Evolutionary conservation across 1,139 yeast species (phyloP), one percentile per base, ranked within the genome.

Genomic region (Kodamaea plutei): DNA sequence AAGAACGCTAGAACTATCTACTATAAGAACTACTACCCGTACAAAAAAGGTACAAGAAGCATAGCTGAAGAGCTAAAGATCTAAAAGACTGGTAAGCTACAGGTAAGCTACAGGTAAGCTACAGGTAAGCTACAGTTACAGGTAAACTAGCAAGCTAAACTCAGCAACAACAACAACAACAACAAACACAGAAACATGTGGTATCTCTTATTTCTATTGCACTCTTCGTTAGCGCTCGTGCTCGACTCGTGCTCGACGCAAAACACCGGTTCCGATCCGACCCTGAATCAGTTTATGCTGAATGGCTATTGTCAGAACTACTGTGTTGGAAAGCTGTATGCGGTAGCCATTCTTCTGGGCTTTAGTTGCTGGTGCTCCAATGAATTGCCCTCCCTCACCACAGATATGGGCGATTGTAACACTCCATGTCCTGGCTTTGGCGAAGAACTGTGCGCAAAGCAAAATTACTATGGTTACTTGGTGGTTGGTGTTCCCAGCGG

Each of bases 351-450:
- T 28, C 54, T 79, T 11, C 79, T 69, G 37, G 63, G 60, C 15
- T 44, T 56, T 31, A 39, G 62, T 29, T 80, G 88, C 53, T 80
- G 79, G 75, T 80, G 88, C 48, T 66, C 83, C 8, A 64, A 79
- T 46, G 48, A 53, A 21, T 54, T 70, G 4, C 84, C 85, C 0
- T 61, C 48, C 2, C 46, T 49, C 17, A 58, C 71, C 2, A 54
- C 56, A 1, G 44, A 49, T 21, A 33, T 52, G 21, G 33, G 50
- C 19, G 41, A 62, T 15, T 80, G 88, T 55, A 47, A 58, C 23
- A 53, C 50, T 3, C 46, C 53, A 1, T 80, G 88, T 53, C 83
- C 83, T 1, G 75, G 76, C 0, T 69, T 40, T 38, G 52, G 52
- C 18, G 35, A 34, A 34, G 67, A 63, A 34, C 37, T 44, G 30